Conservation (phyloP, 2,329 filamentous ascomycete species). For the Zelopaecilomyces penicillatus region DNA sequence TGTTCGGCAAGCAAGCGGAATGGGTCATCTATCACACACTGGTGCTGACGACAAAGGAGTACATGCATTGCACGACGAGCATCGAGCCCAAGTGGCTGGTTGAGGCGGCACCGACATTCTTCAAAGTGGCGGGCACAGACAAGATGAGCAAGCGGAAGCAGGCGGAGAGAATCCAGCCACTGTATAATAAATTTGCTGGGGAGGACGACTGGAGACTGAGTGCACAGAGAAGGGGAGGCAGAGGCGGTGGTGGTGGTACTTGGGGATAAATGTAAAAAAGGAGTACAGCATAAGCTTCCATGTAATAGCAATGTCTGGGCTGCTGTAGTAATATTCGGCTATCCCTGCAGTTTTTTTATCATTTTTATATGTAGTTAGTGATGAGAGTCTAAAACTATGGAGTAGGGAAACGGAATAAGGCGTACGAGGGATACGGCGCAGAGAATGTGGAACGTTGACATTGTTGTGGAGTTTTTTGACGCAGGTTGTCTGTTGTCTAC, state of each 20-base stretch:
- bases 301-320: too few relatives aligned
- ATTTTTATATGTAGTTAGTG: too few relatives aligned
- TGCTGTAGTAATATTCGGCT: too few relatives aligned
- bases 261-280: constrained; percentile 57
- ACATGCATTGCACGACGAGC: constrained; percentile 88
- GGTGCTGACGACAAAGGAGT: constrained; percentile 91
- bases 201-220: constrained; percentile 94
- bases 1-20: constrained; percentile 94
- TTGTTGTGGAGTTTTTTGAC: too few relatives aligned
- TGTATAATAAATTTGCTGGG: constrained; percentile 86
- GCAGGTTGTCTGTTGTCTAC: too few relatives aligned
- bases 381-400: too few relatives aligned
- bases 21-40: constrained; percentile 92
- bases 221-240: constrained; percentile 75
- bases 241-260: constrained; percentile 78
- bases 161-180: constrained; percentile 86
- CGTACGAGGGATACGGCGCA: too few relatives aligned
- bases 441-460: too few relatives aligned
- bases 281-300: too few relatives aligned
- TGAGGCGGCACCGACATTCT: constrained; percentile 96
- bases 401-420: too few relatives aligned
- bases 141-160: constrained; percentile 83
- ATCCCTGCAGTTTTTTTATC: too few relatives aligned
- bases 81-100: constrained; percentile 95
- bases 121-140: constrained; percentile 90